These are phyloP conservation scores for Collybia sp. DNA, from an alignment of 768 basidiomycete species.

Conservation along the genomic window DNA sequence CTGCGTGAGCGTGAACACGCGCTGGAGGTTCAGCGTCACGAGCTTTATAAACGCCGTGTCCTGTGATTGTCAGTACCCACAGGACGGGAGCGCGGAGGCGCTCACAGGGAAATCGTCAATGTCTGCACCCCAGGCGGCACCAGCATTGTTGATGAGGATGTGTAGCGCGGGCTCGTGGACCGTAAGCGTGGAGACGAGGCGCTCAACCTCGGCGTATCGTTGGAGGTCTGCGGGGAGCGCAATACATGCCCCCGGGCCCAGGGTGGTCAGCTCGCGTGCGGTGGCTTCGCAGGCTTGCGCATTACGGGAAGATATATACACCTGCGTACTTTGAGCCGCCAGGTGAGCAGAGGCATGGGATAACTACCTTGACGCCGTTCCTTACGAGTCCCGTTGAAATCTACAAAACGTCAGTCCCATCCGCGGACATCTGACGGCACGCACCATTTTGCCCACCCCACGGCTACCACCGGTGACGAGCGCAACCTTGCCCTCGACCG, in stretches of 20 bases:
- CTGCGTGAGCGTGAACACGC: conserved; percentile 63
- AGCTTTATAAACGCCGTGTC: conserved; percentile 60
- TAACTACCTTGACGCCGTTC: conserved; percentile 42
- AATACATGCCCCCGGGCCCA: conserved; percentile 52
- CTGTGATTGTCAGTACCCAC: conserved; percentile 18
- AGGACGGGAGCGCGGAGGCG: conserved; percentile 6
- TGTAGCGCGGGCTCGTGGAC: conserved; percentile 50
- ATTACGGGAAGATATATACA: conserved; percentile 61
- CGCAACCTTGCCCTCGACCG: conserved; percentile 48
- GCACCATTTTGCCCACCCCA: conserved; percentile 63
- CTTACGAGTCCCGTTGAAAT: conserved; percentile 60
- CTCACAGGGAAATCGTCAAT: conserved; percentile 43
- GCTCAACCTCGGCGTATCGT: conserved; percentile 46
- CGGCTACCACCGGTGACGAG: conserved; percentile 64
- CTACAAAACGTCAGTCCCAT: conserved; percentile 21
- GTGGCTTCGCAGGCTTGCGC: conserved; percentile 46
- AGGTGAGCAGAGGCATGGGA: conserved; percentile 19
- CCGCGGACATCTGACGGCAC: conserved; percentile 3
- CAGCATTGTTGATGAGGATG: conserved; percentile 63
- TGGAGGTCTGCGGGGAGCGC: conserved; percentile 51
- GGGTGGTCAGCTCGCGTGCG: conserved; percentile 43
- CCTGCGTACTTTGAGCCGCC: conserved; percentile 21
- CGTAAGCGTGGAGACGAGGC: conserved; percentile 44
- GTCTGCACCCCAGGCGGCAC: conserved; percentile 48
- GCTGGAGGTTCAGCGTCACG: conserved; percentile 55